Percentiles rank a stretch among this genome's conserved stretches.
Evolutionary conservation across 140 eudicot genomes (phyloP).

Genomic region (Erigeron philadelphicus): DNA sequence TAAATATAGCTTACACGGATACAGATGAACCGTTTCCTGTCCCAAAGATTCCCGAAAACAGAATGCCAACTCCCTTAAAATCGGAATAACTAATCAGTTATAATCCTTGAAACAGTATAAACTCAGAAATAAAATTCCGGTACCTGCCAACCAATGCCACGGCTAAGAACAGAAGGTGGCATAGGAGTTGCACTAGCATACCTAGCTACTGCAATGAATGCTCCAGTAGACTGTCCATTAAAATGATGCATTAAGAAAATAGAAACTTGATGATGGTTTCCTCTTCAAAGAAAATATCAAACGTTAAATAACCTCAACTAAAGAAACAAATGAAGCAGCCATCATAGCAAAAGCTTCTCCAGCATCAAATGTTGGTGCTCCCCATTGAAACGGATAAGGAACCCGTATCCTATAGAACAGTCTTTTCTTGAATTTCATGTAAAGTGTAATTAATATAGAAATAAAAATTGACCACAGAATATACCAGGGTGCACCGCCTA

Average conservation of each 20-base stretch:
- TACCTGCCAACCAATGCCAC: conserved; percentile 99
- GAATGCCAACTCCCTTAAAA: conserved; percentile 75
- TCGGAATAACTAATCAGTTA: background rate
- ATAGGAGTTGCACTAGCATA: conserved; percentile 94
- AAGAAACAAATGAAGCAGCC: conserved; percentile 87
- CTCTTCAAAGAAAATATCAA: background rate
- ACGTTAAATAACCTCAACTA: conserved; percentile 60
- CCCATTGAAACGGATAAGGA: conserved; percentile 99
- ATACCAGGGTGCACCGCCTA: conserved; percentile 85
- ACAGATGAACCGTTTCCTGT: conserved; percentile 91
- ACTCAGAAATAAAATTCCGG: background rate
- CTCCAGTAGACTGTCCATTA: conserved; percentile 77
- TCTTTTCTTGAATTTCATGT: background rate
- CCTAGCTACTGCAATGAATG: conserved; percentile 77
- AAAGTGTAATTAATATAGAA: background rate
- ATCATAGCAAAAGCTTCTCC: conserved; percentile 99
- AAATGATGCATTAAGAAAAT: background rate
- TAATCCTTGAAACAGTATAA: background rate
- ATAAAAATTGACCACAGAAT: background rate
- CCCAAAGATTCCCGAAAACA: conserved; percentile 84
- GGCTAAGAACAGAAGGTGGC: conserved; percentile 90
- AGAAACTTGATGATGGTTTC: background rate
- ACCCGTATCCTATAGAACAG: conserved; percentile 65
- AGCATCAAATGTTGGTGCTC: conserved; percentile 94
- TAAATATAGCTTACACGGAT: conserved; percentile 58